Percentiles rank a stretch among this genome's conserved stretches.
Conservation (phyloP, 345 rosid genomes). For the Jatropha curcas region DNA sequence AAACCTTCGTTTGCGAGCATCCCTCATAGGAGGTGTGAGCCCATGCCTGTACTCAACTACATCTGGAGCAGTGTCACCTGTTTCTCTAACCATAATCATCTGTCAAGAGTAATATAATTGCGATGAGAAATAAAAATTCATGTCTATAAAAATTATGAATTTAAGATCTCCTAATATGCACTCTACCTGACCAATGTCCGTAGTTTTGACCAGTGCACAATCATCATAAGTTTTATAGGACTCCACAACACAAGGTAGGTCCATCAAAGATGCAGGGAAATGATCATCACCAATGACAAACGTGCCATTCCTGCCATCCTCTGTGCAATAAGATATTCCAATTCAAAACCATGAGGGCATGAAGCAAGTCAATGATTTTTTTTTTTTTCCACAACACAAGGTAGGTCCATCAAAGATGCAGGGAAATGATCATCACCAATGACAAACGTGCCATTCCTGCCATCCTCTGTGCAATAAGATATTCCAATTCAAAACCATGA, state of each 20-base stretch:
- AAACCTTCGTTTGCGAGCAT: constrained; percentile 94
- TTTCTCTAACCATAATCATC: constrained; percentile 97
- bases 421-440: constrained; percentile 75
- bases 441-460: constrained; percentile 77
- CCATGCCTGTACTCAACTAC: constrained; percentile 89
- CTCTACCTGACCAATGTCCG: constrained; percentile 91
- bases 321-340: constrained; percentile 37
- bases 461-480: constrained; percentile 60
- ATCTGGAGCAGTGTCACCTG: constrained; percentile 72
- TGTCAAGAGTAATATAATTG: constrained; percentile 26
- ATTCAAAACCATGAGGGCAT: neutral
- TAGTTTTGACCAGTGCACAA: constrained; percentile 80
- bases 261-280: constrained; percentile 79
- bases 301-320: constrained; percentile 85
- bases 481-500: neutral
- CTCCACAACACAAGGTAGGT: constrained; percentile 91
- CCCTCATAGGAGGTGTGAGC: constrained; percentile 94
- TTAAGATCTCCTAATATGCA: neutral
- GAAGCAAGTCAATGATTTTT: no score
- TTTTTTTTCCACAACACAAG: constrained; percentile 90
- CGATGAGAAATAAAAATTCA: neutral
- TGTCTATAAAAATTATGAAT: neutral
- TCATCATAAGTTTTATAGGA: constrained; percentile 93
- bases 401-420: constrained; percentile 83
- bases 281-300: constrained; percentile 70